Evolutionary conservation across 2,329 filamentous ascomycete genomes (phyloP).

Genomic region (Colletotrichum tabaci): DNA sequence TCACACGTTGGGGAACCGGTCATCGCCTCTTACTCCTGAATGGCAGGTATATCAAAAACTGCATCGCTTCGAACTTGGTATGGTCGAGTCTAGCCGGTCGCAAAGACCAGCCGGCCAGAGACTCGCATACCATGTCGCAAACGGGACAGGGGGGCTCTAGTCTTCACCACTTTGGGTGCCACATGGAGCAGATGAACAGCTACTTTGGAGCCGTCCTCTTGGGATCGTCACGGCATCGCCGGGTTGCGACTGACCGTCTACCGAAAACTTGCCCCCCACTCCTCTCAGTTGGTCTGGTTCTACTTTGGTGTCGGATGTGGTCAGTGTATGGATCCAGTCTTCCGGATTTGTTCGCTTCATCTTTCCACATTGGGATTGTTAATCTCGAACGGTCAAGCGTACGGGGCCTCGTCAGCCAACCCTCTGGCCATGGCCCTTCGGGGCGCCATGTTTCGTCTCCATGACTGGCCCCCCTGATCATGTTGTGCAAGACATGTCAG

Average conservation of each 20-base stretch:
- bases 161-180: background rate
- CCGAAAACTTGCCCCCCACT: conserved; percentile 36
- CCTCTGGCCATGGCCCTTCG: conserved; percentile 18
- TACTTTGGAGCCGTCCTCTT: conserved; percentile 35
- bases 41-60: background rate
- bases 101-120: background rate
- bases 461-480: conserved; percentile 25
- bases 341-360: conserved; percentile 58
- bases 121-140: background rate
- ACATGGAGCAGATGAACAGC: conserved; percentile 24
- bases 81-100: background rate
- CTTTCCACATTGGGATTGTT: conserved; percentile 54
- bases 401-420: conserved; percentile 9
- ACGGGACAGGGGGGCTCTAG: background rate
- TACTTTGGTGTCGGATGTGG: conserved; percentile 47
- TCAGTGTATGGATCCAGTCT: conserved; percentile 43
- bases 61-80: background rate
- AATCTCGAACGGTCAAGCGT: conserved; percentile 31
- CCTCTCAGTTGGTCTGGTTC: conserved; percentile 43
- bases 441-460: conserved; percentile 28
- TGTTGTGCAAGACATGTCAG: conserved; percentile 30
- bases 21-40: background rate
- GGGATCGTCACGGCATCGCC: conserved; percentile 40
- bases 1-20: background rate
- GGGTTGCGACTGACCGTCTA: conserved; percentile 32